Evolutionary conservation across 1,139 yeast genomes (phyloP).

Genomic region (Geotrichum aggregatum): DNA sequence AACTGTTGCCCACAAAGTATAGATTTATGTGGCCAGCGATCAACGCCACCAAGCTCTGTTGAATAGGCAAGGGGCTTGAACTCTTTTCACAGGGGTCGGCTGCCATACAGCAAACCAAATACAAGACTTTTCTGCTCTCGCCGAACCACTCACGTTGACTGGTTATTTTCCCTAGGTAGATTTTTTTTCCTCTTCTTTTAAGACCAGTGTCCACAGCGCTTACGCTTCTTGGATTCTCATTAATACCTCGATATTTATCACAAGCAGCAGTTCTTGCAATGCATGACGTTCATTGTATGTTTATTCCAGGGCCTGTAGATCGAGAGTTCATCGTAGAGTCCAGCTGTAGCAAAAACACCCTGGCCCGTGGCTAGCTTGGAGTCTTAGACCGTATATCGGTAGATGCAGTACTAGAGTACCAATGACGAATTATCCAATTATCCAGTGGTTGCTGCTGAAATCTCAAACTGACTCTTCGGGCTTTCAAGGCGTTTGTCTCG

Average conservation of each 20-base stretch:
- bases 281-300: too few species aligned
- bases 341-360: too few species aligned
- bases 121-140: background rate
- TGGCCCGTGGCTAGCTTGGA: too few species aligned
- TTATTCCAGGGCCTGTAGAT: too few species aligned
- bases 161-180: background rate
- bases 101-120: background rate
- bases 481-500: too few species aligned
- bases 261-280: background rate
- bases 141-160: background rate
- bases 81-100: background rate
- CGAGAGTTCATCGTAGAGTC: too few species aligned
- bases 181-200: background rate
- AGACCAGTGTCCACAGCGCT: background rate
- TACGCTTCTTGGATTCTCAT: background rate
- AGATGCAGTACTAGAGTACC: too few species aligned
- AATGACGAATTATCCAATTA: too few species aligned
- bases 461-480: too few species aligned
- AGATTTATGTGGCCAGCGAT: conserved; percentile 9
- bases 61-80: too few species aligned
- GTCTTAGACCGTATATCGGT: too few species aligned
- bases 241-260: background rate
- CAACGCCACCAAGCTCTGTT: background rate
- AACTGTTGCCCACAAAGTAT: conserved; percentile 45
- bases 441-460: too few species aligned